A percentile compares a stretch with the other conserved stretches of the same genome.
These are phyloP conservation scores for Penicillium roqueforti DNA, from an alignment of 495 filamentous ascomycete species.

Conservation along the genomic window DNA sequence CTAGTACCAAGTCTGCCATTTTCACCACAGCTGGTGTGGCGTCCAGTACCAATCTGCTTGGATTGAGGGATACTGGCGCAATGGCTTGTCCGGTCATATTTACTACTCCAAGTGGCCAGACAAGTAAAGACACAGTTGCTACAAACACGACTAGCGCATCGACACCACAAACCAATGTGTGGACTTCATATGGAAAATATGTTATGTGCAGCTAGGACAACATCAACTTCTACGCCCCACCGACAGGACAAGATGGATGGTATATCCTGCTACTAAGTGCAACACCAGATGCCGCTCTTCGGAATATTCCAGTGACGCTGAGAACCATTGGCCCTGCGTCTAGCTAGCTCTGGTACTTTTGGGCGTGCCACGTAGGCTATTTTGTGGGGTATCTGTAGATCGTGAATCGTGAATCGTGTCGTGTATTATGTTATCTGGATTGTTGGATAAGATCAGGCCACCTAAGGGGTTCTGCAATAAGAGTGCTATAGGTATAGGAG, in stretches of 20 bases:
- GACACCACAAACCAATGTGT: conserved; percentile 3
- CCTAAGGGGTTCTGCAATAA: not conserved
- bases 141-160: too few relatives aligned
- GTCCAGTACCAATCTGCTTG: not conserved
- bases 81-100: conserved; percentile 3
- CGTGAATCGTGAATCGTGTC: too few relatives aligned
- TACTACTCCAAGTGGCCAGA: not conserved
- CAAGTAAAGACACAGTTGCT: not conserved
- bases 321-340: conserved; percentile 20
- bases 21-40: too few relatives aligned
- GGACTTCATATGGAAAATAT: conserved; percentile 25
- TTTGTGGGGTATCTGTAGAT: too few relatives aligned
- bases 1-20: not conserved
- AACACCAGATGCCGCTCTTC: conserved; percentile 18
- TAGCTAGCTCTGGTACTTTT: not conserved
- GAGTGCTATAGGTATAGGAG: too few relatives aligned
- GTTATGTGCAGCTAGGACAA: conserved; percentile 17
- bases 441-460: too few relatives aligned
- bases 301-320: conserved; percentile 21
- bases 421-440: too few relatives aligned
- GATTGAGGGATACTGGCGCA: not conserved
- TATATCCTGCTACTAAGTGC: conserved; percentile 34
- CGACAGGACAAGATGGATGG: conserved; percentile 15
- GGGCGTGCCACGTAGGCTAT: not conserved
- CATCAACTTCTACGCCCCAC: conserved; percentile 10